Percentiles rank a stretch among this genome's conserved stretches.
Conservation (phyloP, 2,329 filamentous ascomycete species). For the Sarocladium brachiariae region DNA sequence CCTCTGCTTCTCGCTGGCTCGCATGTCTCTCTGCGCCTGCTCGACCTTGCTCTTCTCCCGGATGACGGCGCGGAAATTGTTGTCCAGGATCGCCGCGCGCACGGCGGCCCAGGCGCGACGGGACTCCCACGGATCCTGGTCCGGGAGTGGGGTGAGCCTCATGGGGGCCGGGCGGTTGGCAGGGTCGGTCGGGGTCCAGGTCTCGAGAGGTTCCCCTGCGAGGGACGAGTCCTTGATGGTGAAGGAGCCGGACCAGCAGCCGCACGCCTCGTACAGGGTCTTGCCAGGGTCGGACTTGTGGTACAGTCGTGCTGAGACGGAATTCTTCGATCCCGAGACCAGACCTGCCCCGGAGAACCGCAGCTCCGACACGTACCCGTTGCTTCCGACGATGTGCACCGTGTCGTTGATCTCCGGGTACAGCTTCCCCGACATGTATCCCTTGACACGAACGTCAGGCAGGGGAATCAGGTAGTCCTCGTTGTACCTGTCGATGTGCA, state of each 20-base stretch:
- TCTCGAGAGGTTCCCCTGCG: neutral
- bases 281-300: conserved; percentile 27
- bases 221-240: conserved; percentile 2
- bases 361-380: conserved; percentile 39
- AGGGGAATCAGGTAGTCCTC: conserved; percentile 44
- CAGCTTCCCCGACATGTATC: conserved; percentile 38
- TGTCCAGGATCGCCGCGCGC: conserved; percentile 60
- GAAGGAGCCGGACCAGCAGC: conserved; percentile 15
- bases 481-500: conserved; percentile 40
- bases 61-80: conserved; percentile 67
- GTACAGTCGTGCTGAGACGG: conserved; percentile 37
- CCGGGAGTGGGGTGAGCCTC: conserved; percentile 34
- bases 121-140: conserved; percentile 76
- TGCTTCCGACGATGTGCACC: conserved; percentile 37
- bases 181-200: neutral
- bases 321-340: conserved; percentile 29
- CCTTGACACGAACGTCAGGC: conserved; percentile 40
- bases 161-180: conserved; percentile 4
- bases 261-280: conserved; percentile 14
- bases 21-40: conserved; percentile 69
- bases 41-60: conserved; percentile 74
- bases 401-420: conserved; percentile 42
- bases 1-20: conserved; percentile 52
- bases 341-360: conserved; percentile 40
- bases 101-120: conserved; percentile 76